Evolutionary conservation across 352 stramenopile genomes (phyloP).

Genomic region (Elongisporangium anandrum): DNA sequence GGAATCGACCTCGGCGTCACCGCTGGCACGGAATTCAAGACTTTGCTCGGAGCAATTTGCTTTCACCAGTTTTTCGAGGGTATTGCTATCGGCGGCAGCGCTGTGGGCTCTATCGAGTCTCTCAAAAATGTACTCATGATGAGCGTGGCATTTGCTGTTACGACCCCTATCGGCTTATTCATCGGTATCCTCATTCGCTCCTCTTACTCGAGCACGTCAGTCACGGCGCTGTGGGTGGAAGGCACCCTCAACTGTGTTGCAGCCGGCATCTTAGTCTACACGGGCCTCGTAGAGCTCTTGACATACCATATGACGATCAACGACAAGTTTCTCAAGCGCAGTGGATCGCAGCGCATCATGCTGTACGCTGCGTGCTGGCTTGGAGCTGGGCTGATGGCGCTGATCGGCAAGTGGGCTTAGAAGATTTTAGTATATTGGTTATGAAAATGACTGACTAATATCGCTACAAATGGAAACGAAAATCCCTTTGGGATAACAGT

Average conservation of each 20-base stretch:
- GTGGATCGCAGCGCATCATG: slow-evolving; percentile 23
- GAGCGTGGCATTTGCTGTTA: slow-evolving; percentile 47
- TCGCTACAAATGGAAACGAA: not conserved
- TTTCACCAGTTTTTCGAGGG: slow-evolving; percentile 82
- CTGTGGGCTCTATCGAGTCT: slow-evolving; percentile 31
- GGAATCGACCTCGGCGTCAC: slow-evolving; percentile 58
- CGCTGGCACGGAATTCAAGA: slow-evolving; percentile 40
- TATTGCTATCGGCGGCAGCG: slow-evolving; percentile 46
- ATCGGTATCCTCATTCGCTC: slow-evolving; percentile 54
- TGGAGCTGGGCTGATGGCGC: slow-evolving; percentile 46
- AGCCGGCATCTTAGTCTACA: slow-evolving; percentile 69
- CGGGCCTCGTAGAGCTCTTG: slow-evolving; percentile 55
- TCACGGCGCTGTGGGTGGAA: slow-evolving; percentile 49
- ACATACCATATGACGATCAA: slow-evolving; percentile 73
- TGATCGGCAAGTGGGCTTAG: slow-evolving; percentile 70
- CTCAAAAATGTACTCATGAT: slow-evolving; percentile 37
- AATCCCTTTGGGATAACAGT: no score
- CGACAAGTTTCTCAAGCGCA: slow-evolving; percentile 38
- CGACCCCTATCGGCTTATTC: slow-evolving; percentile 44
- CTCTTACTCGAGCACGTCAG: slow-evolving; percentile 44
- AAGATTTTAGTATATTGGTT: not conserved
- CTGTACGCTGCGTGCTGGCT: slow-evolving; percentile 48
- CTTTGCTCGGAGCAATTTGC: slow-evolving; percentile 53
- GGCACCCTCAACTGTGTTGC: slow-evolving; percentile 62
- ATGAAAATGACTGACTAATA: not conserved